These are phyloP conservation scores for Diplotaxis tenuifolia DNA, from an alignment of 345 rosid species.

Conservation along the genomic window DNA sequence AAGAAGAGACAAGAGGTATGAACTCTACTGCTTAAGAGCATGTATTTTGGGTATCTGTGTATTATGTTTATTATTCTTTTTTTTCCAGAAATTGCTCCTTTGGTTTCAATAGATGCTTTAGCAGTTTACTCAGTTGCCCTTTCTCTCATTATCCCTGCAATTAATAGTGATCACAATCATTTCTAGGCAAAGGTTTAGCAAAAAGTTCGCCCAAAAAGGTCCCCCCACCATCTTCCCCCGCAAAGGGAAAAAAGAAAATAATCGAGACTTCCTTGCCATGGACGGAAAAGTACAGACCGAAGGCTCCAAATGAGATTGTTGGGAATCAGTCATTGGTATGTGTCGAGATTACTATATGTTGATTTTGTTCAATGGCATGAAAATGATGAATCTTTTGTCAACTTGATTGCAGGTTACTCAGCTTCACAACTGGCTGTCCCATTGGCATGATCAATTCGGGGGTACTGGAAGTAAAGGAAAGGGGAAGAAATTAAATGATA, in stretches of 20 bases:
- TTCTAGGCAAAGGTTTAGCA: slow-evolving; percentile 42
- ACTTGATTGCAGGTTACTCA: slow-evolving; percentile 67
- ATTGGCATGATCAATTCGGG: slow-evolving; percentile 74
- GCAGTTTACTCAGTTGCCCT: not conserved
- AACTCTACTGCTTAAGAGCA: slow-evolving; percentile 2
- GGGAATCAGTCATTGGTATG: slow-evolving; percentile 89
- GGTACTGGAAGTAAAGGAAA: slow-evolving; percentile 64
- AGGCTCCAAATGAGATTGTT: slow-evolving; percentile 74
- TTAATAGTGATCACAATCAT: slow-evolving; percentile 7
- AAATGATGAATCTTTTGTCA: slow-evolving; percentile 20
- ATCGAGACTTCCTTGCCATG: slow-evolving; percentile 56
- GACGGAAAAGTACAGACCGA: slow-evolving; percentile 92
- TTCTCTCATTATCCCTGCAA: slow-evolving; percentile 11
- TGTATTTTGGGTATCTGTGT: slow-evolving; percentile 30
- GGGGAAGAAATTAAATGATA: slow-evolving; percentile 71
- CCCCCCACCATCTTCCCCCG: slow-evolving; percentile 35
- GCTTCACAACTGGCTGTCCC: slow-evolving; percentile 82
- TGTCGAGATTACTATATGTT: slow-evolving; percentile 5
- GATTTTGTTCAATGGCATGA: slow-evolving; percentile 8
- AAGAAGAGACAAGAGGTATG: slow-evolving; percentile 61
- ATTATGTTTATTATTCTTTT: not conserved
- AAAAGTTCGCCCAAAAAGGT: slow-evolving; percentile 38
- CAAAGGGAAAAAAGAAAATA: slow-evolving; percentile 49
- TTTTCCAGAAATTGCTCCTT: slow-evolving; percentile 5
- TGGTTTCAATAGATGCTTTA: slow-evolving; percentile 17